Percentiles rank a stretch among this genome's conserved stretches.
phyloP scores from a whole-genome alignment of 1,284 basidiomycete species.

The Heterobasidion parviporum region DNA sequence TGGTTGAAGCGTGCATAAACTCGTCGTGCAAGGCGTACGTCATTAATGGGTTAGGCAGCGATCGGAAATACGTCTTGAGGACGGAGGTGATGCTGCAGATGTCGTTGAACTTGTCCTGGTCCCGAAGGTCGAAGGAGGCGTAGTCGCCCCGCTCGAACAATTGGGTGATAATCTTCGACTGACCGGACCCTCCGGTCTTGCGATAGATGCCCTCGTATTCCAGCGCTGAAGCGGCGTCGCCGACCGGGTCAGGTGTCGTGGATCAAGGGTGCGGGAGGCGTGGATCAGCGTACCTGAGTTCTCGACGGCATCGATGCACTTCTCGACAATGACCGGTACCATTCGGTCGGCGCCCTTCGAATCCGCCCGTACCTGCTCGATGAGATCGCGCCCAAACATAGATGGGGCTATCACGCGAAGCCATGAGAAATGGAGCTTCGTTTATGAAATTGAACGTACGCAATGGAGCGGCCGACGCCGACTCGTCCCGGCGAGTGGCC shows the following conservation, averaged over 20 bases:
- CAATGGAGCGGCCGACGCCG: constrained; percentile 40
- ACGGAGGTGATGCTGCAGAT: constrained; percentile 96
- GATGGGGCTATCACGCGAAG: constrained; percentile 50
- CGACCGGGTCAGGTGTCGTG: not conserved
- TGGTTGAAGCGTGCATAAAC: constrained; percentile 72
- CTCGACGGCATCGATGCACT: constrained; percentile 93
- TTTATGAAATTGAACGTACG: not conserved
- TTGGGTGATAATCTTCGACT: constrained; percentile 89
- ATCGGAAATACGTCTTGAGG: constrained; percentile 94
- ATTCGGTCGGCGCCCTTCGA: constrained; percentile 48
- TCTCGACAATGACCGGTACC: constrained; percentile 88
- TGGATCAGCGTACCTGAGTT: constrained; percentile 46
- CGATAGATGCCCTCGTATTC: constrained; percentile 96
- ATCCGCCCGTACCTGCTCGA: constrained; percentile 79
- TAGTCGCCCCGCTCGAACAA: constrained; percentile 94
- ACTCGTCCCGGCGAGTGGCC: constrained; percentile 20
- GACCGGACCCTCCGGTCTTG: constrained; percentile 90
- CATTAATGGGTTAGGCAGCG: constrained; percentile 83
- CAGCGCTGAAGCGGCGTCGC: constrained; percentile 42
- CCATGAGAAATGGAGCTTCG: constrained; percentile 1
- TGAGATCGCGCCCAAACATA: constrained; percentile 86
- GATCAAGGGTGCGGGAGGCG: not conserved
- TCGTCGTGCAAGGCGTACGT: constrained; percentile 89
- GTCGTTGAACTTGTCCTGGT: constrained; percentile 91
- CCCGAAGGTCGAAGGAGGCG: constrained; percentile 78